Conservation (phyloP, 225 moss, liverwort and hornwort species). For the Sphagnum contortum region DNA sequence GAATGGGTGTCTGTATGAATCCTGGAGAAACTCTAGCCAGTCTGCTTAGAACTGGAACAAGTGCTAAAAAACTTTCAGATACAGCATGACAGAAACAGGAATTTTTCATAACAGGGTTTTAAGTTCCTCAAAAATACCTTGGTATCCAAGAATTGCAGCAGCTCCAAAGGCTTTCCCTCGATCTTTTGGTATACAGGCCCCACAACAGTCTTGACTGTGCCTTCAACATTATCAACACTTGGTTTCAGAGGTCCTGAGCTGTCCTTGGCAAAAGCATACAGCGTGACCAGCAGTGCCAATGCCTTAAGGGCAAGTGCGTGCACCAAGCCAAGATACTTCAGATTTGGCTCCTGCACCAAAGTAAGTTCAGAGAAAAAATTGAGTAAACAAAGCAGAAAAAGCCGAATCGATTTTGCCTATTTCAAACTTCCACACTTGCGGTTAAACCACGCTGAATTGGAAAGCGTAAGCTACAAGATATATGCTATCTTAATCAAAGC, state of each 20-base stretch:
- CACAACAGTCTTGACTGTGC: constrained; percentile 37
- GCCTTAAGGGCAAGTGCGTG: constrained; percentile 10
- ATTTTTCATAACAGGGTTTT: too few species aligned
- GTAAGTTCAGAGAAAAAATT: too few species aligned
- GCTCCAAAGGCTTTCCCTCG: constrained; percentile 21
- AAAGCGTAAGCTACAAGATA: too few species aligned
- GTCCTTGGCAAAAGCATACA: constrained; percentile 25
- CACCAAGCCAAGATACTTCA: constrained; percentile 37
- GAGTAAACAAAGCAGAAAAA: too few species aligned
- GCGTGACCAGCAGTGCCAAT: constrained; percentile 9
- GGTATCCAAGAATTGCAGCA: constrained; percentile 16
- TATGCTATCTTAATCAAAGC: too few species aligned
- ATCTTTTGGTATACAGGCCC: constrained; percentile 30
- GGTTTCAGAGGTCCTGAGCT: constrained; percentile 39
- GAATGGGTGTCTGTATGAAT: background rate
- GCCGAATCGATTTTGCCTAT: too few species aligned
- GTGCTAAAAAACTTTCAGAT: too few species aligned
- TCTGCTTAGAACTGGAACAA: background rate
- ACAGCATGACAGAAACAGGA: too few species aligned
- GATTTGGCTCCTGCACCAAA: background rate
- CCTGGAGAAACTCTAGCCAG: background rate
- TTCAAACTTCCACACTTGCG: too few species aligned
- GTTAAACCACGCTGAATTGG: too few species aligned
- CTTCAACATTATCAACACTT: constrained; percentile 33
- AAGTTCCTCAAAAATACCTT: constrained; percentile 12